phyloP scores from a whole-genome alignment of 352 stramenopile species.

The Globisporangium spiculum region DNA sequence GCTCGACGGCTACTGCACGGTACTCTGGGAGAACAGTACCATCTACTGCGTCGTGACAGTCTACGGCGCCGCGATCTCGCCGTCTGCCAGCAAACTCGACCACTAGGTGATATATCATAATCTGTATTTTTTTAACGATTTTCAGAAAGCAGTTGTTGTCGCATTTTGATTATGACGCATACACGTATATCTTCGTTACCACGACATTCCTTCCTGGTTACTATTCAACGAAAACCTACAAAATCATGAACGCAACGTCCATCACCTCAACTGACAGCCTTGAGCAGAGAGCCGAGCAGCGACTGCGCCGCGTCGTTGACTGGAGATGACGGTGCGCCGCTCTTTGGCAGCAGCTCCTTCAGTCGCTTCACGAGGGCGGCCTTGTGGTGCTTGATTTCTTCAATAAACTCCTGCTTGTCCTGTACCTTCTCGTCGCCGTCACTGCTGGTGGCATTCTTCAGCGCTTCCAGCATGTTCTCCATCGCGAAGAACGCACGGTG shows the following conservation, averaged over 20 bases:
- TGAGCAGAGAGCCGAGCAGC: constrained; percentile 42
- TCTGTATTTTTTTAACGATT: background rate
- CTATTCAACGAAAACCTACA: background rate
- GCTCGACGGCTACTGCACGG: constrained; percentile 79
- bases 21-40: constrained; percentile 84
- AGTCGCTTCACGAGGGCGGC: constrained; percentile 35
- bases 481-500: constrained; percentile 73
- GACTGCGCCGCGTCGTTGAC: constrained; percentile 50
- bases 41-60: constrained; percentile 85
- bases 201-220: background rate
- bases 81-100: constrained; percentile 67
- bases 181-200: background rate
- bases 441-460: constrained; percentile 16
- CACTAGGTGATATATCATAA: constrained; percentile 30
- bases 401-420: constrained; percentile 46
- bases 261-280: constrained; percentile 16
- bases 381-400: constrained; percentile 34
- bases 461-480: constrained; percentile 67
- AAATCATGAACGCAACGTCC: background rate
- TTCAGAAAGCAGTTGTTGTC: background rate
- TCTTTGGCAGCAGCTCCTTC: constrained; percentile 24
- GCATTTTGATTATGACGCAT: background rate
- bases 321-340: constrained; percentile 21
- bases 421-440: constrained; percentile 29
- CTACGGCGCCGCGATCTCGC: constrained; percentile 80